These are phyloP conservation scores for Epichloe gansuensis DNA, from an alignment of 2,329 filamentous ascomycete species.

Conservation along the genomic window DNA sequence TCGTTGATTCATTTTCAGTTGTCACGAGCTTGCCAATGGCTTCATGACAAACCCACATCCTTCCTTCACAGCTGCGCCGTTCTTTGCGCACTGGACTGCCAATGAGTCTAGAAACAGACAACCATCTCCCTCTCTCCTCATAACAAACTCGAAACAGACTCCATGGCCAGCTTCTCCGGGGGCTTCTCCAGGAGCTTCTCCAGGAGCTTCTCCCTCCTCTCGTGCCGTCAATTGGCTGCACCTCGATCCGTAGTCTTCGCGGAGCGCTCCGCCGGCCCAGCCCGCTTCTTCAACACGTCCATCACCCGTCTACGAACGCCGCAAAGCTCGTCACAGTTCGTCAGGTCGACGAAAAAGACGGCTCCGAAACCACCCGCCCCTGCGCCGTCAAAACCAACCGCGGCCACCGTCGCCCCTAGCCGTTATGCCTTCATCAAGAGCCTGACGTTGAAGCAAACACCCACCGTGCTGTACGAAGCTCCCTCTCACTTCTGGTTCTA, in stretches of 20 bases:
- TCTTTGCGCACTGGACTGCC: not conserved
- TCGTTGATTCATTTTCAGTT: not conserved
- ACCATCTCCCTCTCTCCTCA: not conserved
- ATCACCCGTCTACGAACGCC: slow-evolving; percentile 11
- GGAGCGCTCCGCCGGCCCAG: slow-evolving; percentile 9
- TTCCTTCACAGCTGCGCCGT: not conserved
- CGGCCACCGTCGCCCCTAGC: slow-evolving; percentile 12
- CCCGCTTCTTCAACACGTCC: slow-evolving; percentile 20
- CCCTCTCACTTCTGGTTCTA: slow-evolving; percentile 52
- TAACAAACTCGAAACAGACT: not conserved
- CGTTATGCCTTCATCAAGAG: slow-evolving; percentile 37
- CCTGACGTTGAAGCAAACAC: slow-evolving; percentile 40
- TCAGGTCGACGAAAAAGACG: slow-evolving; percentile 9
- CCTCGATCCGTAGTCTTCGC: slow-evolving; percentile 9
- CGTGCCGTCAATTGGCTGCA: slow-evolving; percentile 14
- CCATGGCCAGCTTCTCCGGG: slow-evolving; percentile 21
- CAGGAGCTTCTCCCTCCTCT: slow-evolving; percentile 16
- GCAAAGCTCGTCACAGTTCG: slow-evolving; percentile 4
- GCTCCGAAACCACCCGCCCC: slow-evolving; percentile 5
- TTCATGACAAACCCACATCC: not conserved
- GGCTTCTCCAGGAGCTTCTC: slow-evolving; percentile 16
- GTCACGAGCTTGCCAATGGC: not conserved
- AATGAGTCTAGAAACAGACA: not conserved
- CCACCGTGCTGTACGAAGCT: slow-evolving; percentile 50
- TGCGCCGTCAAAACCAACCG: slow-evolving; percentile 6